Evolutionary conservation across 2,329 filamentous ascomycete species (phyloP).

Genomic region (Fusarium lateritium): DNA sequence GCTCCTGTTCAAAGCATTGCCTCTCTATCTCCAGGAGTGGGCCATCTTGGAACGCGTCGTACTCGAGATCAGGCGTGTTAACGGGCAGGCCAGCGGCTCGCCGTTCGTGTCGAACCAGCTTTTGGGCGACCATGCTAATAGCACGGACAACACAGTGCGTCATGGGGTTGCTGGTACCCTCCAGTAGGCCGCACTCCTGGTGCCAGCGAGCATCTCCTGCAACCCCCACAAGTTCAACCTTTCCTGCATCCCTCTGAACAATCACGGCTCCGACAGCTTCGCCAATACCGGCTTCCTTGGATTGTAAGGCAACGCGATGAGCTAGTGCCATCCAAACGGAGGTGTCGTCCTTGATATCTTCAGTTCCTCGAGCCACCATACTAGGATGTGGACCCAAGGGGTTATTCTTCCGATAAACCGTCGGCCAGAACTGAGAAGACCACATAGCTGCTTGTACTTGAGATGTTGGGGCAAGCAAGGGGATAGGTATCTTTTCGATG

Average conservation of each 20-base stretch:
- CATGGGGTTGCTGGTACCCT: slow-evolving; percentile 77
- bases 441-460: slow-evolving; percentile 81
- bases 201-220: slow-evolving; percentile 84
- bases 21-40: slow-evolving; percentile 79
- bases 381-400: slow-evolving; percentile 87
- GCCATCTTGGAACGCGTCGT: slow-evolving; percentile 76
- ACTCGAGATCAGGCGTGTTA: slow-evolving; percentile 62
- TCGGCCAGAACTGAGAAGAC: slow-evolving; percentile 86
- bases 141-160: slow-evolving; percentile 83
- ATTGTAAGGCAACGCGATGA: slow-evolving; percentile 72
- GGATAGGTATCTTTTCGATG: slow-evolving; percentile 76
- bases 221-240: slow-evolving; percentile 75
- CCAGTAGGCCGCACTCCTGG: slow-evolving; percentile 62
- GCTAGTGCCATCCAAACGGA: slow-evolving; percentile 79
- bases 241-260: slow-evolving; percentile 72
- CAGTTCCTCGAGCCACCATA: slow-evolving; percentile 77
- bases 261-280: slow-evolving; percentile 82
- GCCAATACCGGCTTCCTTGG: slow-evolving; percentile 71
- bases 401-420: slow-evolving; percentile 88
- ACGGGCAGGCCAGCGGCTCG: slow-evolving; percentile 55
- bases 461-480: slow-evolving; percentile 81
- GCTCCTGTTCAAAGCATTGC: slow-evolving; percentile 73
- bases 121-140: slow-evolving; percentile 85
- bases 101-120: slow-evolving; percentile 71
- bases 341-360: slow-evolving; percentile 76